Evolutionary conservation across 306 rosid genomes (phyloP).

Genomic region (Cajanus cajan): DNA sequence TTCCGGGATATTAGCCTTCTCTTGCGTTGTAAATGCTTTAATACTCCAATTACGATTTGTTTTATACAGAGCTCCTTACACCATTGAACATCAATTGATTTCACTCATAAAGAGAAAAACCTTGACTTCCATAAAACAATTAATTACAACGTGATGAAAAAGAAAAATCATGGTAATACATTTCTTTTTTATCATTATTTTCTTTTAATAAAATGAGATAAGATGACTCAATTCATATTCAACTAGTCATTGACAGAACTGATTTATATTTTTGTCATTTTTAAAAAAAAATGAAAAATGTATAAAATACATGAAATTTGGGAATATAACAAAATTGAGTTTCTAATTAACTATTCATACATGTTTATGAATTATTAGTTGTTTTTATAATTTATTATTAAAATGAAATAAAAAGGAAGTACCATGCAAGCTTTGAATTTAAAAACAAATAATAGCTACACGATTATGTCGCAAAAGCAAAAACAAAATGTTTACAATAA

Average conservation of each 20-base stretch:
- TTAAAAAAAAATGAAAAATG: background rate
- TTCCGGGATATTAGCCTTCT: background rate
- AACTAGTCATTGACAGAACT: background rate
- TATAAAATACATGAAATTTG: background rate
- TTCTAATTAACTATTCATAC: background rate
- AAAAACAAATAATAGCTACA: background rate
- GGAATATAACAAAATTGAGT: background rate
- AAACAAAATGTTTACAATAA: background rate
- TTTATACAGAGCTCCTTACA: background rate
- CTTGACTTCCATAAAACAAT: slow-evolving; percentile 8
- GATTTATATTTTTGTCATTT: background rate
- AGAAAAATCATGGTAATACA: background rate
- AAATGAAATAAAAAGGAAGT: background rate
- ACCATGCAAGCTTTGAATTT: background rate
- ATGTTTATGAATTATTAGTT: background rate
- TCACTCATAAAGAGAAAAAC: slow-evolving; percentile 18
- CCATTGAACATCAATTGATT: background rate
- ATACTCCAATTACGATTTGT: background rate
- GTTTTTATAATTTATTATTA: background rate
- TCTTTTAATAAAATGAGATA: background rate
- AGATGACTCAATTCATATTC: background rate
- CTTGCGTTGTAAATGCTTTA: background rate
- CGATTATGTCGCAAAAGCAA: background rate
- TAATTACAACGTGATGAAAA: background rate
- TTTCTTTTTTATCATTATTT: background rate